Evolutionary conservation across 2,329 filamentous ascomycete species (phyloP).

Genomic region (Aphanoascus verrucosus): DNA sequence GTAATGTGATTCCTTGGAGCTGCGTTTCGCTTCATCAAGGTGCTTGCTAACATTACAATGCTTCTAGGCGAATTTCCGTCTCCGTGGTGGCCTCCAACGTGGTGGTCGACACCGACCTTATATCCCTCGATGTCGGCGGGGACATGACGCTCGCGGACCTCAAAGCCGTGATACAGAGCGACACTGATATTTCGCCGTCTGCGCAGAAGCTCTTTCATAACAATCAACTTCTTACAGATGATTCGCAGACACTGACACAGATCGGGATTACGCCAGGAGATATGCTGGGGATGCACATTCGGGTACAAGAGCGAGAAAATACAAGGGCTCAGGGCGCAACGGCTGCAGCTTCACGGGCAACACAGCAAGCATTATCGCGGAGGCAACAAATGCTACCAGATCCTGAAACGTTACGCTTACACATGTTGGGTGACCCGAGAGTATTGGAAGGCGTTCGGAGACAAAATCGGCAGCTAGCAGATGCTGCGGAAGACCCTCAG

Average conservation of each 20-base stretch:
- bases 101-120: slow-evolving; percentile 57
- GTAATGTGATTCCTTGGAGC: neutral
- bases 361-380: slow-evolving; percentile 21
- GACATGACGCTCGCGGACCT: slow-evolving; percentile 76
- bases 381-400: slow-evolving; percentile 40
- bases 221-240: slow-evolving; percentile 66
- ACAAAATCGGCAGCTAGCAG: slow-evolving; percentile 65
- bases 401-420: slow-evolving; percentile 70
- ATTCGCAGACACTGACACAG: slow-evolving; percentile 69
- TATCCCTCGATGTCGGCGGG: slow-evolving; percentile 69
- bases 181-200: slow-evolving; percentile 60
- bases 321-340: neutral
- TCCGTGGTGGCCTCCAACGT: slow-evolving; percentile 67
- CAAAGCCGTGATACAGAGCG: slow-evolving; percentile 78
- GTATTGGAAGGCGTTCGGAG: slow-evolving; percentile 60
- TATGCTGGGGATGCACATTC: slow-evolving; percentile 79
- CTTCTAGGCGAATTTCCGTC: slow-evolving; percentile 70
- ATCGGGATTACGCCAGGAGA: slow-evolving; percentile 76
- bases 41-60: neutral
- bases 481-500: slow-evolving; percentile 61
- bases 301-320: slow-evolving; percentile 23
- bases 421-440: slow-evolving; percentile 67
- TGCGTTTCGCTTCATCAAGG: neutral
- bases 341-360: slow-evolving; percentile 17
- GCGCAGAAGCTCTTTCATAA: slow-evolving; percentile 85